phyloP scores from a whole-genome alignment of 2,329 filamentous ascomycete species.

The Harringtonia aguacate region DNA sequence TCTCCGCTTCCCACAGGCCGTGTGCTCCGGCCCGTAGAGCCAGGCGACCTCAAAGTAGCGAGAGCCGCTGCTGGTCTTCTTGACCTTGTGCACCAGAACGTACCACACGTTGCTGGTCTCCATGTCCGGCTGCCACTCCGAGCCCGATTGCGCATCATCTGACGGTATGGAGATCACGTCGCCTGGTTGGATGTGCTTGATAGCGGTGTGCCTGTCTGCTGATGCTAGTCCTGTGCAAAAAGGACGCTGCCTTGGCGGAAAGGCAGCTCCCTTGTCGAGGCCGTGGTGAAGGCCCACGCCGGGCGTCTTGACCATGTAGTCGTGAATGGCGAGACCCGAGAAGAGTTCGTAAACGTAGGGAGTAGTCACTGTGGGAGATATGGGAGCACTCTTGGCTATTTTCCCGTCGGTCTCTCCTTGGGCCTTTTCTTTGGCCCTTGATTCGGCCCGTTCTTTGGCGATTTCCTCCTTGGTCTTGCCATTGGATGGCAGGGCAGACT shows the following conservation, averaged over 20 bases:
- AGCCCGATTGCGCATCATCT: constrained; percentile 33
- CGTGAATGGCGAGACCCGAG: constrained; percentile 47
- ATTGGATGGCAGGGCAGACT: neutral
- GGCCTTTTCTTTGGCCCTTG: neutral
- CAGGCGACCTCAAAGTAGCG: constrained; percentile 55
- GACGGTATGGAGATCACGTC: constrained; percentile 38
- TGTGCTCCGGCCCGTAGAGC: constrained; percentile 64
- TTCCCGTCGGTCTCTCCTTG: neutral
- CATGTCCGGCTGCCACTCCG: constrained; percentile 43
- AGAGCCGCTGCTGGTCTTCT: constrained; percentile 20
- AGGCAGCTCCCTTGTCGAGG: neutral
- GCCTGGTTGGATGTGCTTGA: constrained; percentile 27
- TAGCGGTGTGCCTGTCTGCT: neutral
- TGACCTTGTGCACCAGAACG: constrained; percentile 53
- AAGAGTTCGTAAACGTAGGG: constrained; percentile 58
- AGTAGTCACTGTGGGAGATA: constrained; percentile 52
- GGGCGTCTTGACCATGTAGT: constrained; percentile 35
- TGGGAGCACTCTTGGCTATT: neutral
- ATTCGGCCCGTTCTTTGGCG: too few relatives aligned
- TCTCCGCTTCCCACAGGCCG: constrained; percentile 53
- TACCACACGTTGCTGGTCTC: constrained; percentile 50
- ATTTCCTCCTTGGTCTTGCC: too few relatives aligned
- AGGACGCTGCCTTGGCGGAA: constrained; percentile 2
- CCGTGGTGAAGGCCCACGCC: constrained; percentile 13
- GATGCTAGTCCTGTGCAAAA: neutral